These are phyloP conservation scores for Phtheirospermum japonicum DNA, from an alignment of 257 asterid genomes.

Conservation along the genomic window DNA sequence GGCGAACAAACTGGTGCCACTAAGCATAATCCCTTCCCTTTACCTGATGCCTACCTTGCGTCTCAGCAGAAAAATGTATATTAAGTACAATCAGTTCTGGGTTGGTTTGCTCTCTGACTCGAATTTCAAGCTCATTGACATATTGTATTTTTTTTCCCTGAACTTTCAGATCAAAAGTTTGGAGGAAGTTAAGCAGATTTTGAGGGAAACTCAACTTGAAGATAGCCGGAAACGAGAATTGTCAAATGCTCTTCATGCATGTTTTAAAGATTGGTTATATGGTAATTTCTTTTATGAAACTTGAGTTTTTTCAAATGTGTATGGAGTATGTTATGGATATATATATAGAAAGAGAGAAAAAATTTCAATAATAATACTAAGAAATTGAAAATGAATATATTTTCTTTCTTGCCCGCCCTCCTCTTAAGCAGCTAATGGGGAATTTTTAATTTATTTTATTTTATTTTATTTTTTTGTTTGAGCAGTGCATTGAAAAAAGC, in stretches of 20 bases:
- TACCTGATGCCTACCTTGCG: constrained; percentile 78
- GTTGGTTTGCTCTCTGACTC: constrained; percentile 1
- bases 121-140: constrained; percentile 11
- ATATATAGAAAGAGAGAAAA: no score
- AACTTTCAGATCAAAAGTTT: constrained; percentile 58
- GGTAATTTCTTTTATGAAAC: constrained; percentile 44
- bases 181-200: constrained; percentile 67
- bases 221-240: constrained; percentile 84
- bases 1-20: constrained; percentile 69
- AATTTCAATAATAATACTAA: no score
- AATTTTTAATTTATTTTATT: no score
- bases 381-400: background rate
- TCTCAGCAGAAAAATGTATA: constrained; percentile 85
- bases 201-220: constrained; percentile 83
- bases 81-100: constrained; percentile 1
- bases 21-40: constrained; percentile 72
- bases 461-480: no score
- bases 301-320: background rate
- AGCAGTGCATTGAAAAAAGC: no score
- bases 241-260: constrained; percentile 74
- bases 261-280: constrained; percentile 92
- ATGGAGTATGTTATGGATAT: background rate
- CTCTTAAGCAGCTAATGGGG: no score
- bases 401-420: background rate
- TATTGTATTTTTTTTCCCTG: constrained; percentile 19